Base-by-base conservation (phyloP, 2,329 filamentous ascomycete genomes). In the Colletotrichum sp. region DNA sequence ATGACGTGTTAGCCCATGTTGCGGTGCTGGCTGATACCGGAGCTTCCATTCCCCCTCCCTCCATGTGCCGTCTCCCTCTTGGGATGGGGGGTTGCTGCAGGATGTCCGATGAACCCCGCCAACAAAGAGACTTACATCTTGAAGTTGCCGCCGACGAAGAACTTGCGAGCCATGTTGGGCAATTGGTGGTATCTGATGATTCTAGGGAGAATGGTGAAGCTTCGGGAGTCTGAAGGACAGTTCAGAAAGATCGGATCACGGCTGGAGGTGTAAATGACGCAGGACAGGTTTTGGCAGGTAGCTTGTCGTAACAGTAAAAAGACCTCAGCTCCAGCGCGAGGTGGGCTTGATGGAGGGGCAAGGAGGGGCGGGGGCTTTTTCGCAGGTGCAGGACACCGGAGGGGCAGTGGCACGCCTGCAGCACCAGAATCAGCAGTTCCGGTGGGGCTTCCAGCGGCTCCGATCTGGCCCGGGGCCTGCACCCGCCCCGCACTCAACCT, bases 81-180 rank as follows among this genome's bases (percentile, higher is more conserved):
- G n/a, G n/a, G n/a, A 52, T 52, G n/a, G 43, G 38, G 18, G 34
- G 30, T 26, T 32, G 32, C 32, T 61, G 71, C 55, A 71, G 56
- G 66, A 28, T 70, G 16, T 52, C n/a, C 43, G 43, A 21, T 58
- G n/a, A 43, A 70, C 75, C 66, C 71, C 72, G 43, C 60, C 69
- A 71, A 60, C 66, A 30, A 18, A 48, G 70, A 48, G 64, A 86
- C 91, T 84, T 89, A 98, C 96, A 98, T 98, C 92, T 99, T 98
- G 91, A 98, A 98, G 94, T 99, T 99, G 85, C 96, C 96, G 87
- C 96, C 96, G 87, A 98, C 95, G 87, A 98, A 98, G 91, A 98
- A 98, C 90, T 96, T 94, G 90, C 96, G 96, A 91, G 93, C 91
- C 96, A 98, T 98, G 83, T 83, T 95, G 91, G 88, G 82, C 82